Evolutionary conservation across 2,329 filamentous ascomycete species (phyloP).

Genomic region (Neocatenulostroma microsporum): DNA sequence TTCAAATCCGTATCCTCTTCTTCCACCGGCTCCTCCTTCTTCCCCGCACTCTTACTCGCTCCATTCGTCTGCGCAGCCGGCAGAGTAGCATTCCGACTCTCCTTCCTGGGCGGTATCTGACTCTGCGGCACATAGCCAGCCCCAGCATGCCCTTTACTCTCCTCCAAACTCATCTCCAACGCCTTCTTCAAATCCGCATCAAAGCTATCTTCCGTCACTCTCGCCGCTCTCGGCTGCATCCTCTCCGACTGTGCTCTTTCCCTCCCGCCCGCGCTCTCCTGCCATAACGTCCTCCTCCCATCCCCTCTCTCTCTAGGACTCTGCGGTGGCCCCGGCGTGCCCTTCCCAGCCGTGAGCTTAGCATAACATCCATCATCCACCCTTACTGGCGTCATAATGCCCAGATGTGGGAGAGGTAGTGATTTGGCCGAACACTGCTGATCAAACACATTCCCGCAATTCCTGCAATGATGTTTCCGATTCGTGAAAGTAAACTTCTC

Average conservation of each 20-base stretch:
- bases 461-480: constrained; percentile 94
- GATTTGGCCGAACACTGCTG: constrained; percentile 88
- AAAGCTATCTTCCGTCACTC: constrained; percentile 68
- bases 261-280: constrained; percentile 42
- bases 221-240: constrained; percentile 86
- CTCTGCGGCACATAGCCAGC: constrained; percentile 62
- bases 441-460: constrained; percentile 96
- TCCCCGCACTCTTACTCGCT: constrained; percentile 16
- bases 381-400: constrained; percentile 81
- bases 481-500: constrained; percentile 97
- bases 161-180: constrained; percentile 93
- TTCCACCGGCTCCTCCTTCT: constrained; percentile 43
- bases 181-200: constrained; percentile 93
- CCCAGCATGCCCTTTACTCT: constrained; percentile 66
- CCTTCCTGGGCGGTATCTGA: constrained; percentile 15
- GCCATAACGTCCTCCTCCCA: constrained; percentile 50
- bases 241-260: constrained; percentile 22
- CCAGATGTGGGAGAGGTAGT: constrained; percentile 81
- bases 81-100: no score
- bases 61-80: constrained; percentile 31
- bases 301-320: constrained; percentile 17
- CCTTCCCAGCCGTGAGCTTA: constrained; percentile 62
- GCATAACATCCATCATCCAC: constrained; percentile 95
- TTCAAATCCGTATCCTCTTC: constrained; percentile 91
- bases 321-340: constrained; percentile 14